Percentiles rank a stretch among this genome's conserved stretches.
Conservation (phyloP, 148 eudicot species). For the Silene uniflora region DNA sequence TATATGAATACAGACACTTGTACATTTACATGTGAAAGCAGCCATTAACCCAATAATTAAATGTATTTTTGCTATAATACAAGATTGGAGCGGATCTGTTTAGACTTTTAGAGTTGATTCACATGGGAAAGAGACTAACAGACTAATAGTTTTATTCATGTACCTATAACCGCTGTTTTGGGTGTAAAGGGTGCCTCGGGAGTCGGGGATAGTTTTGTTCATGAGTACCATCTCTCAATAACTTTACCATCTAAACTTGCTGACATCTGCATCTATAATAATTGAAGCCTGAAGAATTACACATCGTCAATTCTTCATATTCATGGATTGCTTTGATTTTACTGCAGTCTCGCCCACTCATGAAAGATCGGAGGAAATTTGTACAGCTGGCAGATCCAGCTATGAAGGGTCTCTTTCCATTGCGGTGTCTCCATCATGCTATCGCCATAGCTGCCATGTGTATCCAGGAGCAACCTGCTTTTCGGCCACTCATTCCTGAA, state of each 20-base stretch:
- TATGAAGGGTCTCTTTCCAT: conserved; percentile 40
- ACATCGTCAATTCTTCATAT: neutral
- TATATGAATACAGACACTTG: no score
- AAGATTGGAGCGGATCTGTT: neutral
- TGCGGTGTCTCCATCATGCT: conserved; percentile 46
- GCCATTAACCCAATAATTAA: neutral
- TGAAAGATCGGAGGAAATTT: conserved; percentile 49
- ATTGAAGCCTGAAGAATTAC: neutral
- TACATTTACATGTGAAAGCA: neutral
- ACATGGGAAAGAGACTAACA: neutral
- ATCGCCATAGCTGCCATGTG: conserved; percentile 66
- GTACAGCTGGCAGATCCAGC: conserved; percentile 55
- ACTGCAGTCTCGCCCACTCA: conserved; percentile 48
- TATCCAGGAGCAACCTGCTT: conserved; percentile 57
- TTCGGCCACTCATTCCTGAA: conserved; percentile 61
- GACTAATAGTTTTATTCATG: neutral
- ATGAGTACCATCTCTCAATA: neutral
- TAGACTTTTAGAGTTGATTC: neutral
- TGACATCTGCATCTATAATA: neutral
- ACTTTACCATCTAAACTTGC: neutral
- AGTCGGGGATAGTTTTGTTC: neutral
- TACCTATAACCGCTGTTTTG: neutral
- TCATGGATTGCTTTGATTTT: neutral
- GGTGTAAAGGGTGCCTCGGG: neutral
- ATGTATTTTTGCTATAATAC: neutral